Evolutionary conservation across 352 stramenopile species (phyloP).

Genomic region (Poterioochromonas sp.): DNA sequence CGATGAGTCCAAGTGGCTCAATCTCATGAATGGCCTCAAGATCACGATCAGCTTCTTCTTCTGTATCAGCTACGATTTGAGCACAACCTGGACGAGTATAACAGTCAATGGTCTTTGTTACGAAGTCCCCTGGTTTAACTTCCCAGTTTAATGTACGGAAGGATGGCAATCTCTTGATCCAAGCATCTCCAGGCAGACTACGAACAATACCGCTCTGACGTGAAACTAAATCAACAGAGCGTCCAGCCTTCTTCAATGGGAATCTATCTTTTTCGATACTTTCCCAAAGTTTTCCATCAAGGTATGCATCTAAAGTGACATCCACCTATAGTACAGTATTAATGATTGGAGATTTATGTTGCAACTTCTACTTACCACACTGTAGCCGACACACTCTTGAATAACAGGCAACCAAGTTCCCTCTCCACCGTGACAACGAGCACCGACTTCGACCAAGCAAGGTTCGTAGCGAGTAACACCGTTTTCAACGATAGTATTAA

Average conservation of each 20-base stretch:
- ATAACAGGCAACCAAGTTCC: slow-evolving; percentile 77
- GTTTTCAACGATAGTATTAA: slow-evolving; percentile 41
- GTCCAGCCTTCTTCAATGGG: slow-evolving; percentile 53
- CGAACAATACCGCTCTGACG: slow-evolving; percentile 73
- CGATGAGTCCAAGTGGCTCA: slow-evolving; percentile 50
- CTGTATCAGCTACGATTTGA: slow-evolving; percentile 62
- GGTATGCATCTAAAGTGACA: slow-evolving; percentile 67
- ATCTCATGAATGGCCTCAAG: slow-evolving; percentile 69
- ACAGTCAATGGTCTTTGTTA: slow-evolving; percentile 71
- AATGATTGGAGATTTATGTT: neutral
- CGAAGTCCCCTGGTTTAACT: slow-evolving; percentile 46
- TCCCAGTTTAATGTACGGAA: slow-evolving; percentile 74
- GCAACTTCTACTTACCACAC: slow-evolving; percentile 44
- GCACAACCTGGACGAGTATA: slow-evolving; percentile 66
- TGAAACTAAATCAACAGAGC: slow-evolving; percentile 77
- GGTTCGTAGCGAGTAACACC: slow-evolving; percentile 42
- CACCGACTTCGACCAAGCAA: slow-evolving; percentile 81
- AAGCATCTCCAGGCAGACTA: slow-evolving; percentile 61
- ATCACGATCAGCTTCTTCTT: slow-evolving; percentile 62
- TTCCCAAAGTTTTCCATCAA: slow-evolving; percentile 43
- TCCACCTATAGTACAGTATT: slow-evolving; percentile 54
- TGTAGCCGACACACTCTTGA: slow-evolving; percentile 73
- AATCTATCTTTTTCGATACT: slow-evolving; percentile 47
- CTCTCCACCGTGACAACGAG: slow-evolving; percentile 75
- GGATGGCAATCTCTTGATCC: slow-evolving; percentile 67